These are phyloP conservation scores for Thielaviopsis euricoi DNA, from an alignment of 2,329 filamentous ascomycete genomes.

Conservation along the genomic window DNA sequence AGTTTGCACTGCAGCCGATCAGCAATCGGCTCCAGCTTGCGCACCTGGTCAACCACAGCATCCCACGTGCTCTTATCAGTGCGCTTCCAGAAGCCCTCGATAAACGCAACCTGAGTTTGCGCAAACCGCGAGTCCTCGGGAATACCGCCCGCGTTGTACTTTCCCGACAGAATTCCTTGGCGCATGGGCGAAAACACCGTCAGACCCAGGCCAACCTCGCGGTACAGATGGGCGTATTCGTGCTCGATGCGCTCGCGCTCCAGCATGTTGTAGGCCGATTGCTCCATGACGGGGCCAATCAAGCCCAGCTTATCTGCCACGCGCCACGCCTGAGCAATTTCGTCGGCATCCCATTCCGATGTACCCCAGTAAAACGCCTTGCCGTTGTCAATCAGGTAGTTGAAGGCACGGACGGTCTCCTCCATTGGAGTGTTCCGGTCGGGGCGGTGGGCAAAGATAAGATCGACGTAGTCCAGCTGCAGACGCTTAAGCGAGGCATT, in stretches of 20 bases:
- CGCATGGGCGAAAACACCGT: constrained; percentile 46
- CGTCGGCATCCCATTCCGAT: constrained; percentile 48
- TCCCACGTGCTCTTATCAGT: constrained; percentile 38
- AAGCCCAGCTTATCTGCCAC: constrained; percentile 43
- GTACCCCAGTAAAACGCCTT: constrained; percentile 59
- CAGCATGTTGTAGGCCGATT: constrained; percentile 51
- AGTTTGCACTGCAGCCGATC: constrained; percentile 43
- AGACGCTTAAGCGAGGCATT: constrained; percentile 41
- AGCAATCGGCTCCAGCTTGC: constrained; percentile 43
- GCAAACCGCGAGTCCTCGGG: constrained; percentile 42
- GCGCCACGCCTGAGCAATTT: constrained; percentile 46
- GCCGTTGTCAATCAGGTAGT: constrained; percentile 49
- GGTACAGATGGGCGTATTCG: constrained; percentile 44
- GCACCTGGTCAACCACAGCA: constrained; percentile 40
- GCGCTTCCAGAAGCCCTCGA: constrained; percentile 34
- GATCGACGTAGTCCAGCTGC: constrained; percentile 46
- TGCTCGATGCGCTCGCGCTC: constrained; percentile 44
- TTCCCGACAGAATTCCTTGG: constrained; percentile 44
- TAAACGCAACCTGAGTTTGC: constrained; percentile 37
- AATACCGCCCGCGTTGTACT: constrained; percentile 45
- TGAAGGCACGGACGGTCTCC: constrained; percentile 54
- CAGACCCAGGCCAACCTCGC: constrained; percentile 41
- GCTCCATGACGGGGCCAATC: constrained; percentile 48
- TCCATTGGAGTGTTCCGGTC: constrained; percentile 54
- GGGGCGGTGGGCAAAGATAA: constrained; percentile 53